These are phyloP conservation scores for Syncephalastrum racemosum DNA, from an alignment of 371 early-diverging fungal species.

Conservation along the genomic window DNA sequence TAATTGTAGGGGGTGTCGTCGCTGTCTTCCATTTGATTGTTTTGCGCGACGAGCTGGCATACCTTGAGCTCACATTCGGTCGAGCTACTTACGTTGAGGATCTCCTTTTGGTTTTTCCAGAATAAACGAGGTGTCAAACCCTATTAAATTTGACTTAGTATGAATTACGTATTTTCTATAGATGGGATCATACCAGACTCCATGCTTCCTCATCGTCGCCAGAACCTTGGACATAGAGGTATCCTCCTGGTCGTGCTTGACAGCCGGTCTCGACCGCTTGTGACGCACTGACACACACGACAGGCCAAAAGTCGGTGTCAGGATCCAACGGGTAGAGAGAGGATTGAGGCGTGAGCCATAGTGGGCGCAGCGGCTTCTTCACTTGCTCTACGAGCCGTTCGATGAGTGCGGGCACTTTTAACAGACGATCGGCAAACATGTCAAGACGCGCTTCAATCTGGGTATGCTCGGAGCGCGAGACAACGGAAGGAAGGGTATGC, in stretches of 20 bases:
- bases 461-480: conserved; percentile 71
- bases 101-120: conserved; percentile 61
- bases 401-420: conserved; percentile 24
- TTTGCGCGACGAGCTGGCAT: conserved; percentile 32
- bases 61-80: conserved; percentile 52
- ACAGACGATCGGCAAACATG: conserved; percentile 59
- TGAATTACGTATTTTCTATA: neutral
- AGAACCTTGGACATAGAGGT: conserved; percentile 84
- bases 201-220: conserved; percentile 90
- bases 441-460: conserved; percentile 65
- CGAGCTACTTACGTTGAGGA: conserved; percentile 41
- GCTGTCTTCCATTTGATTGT: conserved; percentile 12
- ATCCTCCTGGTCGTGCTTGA: conserved; percentile 50
- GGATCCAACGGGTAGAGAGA: conserved; percentile 36
- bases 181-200: conserved; percentile 52
- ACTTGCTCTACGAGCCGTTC: conserved; percentile 32
- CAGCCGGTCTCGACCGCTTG: conserved; percentile 57
- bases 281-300: conserved; percentile 77
- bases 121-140: conserved; percentile 58
- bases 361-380: conserved; percentile 72
- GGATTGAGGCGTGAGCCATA: conserved; percentile 79
- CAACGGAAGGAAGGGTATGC: conserved; percentile 64
- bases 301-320: conserved; percentile 58
- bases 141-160: conserved; percentile 5
- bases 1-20: conserved; percentile 34